A percentile compares a stretch with the other conserved stretches of the same genome.
phyloP scores from a whole-genome alignment of 495 filamentous ascomycete species.

The Xylaria castorea region DNA sequence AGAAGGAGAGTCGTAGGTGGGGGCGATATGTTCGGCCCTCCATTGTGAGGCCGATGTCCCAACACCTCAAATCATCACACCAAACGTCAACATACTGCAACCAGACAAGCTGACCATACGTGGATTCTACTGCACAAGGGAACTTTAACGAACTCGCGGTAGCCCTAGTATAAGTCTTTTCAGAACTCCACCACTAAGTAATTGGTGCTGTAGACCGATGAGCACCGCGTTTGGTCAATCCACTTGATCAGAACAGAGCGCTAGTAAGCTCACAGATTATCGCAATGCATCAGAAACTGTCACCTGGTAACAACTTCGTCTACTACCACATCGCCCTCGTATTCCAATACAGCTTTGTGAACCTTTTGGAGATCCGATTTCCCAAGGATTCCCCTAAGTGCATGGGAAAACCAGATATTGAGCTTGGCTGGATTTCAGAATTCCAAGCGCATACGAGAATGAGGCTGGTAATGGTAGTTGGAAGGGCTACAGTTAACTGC shows the following conservation, averaged over 20 bases:
- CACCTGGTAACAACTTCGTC: no score
- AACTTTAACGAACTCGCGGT: neutral
- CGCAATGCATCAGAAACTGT: no score
- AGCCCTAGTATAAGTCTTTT: neutral
- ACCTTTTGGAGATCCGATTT: neutral
- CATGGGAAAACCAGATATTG: neutral
- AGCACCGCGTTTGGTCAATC: no score
- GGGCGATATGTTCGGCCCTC: conserved; percentile 65
- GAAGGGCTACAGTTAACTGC: neutral
- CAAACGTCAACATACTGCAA: neutral
- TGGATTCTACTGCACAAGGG: neutral
- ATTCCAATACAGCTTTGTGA: neutral
- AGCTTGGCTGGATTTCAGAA: no score
- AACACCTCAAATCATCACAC: neutral
- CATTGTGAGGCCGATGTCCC: conserved; percentile 33
- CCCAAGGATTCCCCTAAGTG: neutral
- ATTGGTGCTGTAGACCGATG: neutral
- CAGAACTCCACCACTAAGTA: neutral
- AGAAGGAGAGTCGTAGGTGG: conserved; percentile 65
- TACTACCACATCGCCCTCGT: no score
- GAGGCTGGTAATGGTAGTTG: neutral
- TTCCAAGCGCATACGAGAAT: neutral
- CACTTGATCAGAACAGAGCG: neutral
- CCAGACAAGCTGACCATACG: neutral
- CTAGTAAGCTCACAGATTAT: neutral